Evolutionary conservation across 225 moss, liverwort and hornwort species (phyloP).

Genomic region (Polytrichum commune): DNA sequence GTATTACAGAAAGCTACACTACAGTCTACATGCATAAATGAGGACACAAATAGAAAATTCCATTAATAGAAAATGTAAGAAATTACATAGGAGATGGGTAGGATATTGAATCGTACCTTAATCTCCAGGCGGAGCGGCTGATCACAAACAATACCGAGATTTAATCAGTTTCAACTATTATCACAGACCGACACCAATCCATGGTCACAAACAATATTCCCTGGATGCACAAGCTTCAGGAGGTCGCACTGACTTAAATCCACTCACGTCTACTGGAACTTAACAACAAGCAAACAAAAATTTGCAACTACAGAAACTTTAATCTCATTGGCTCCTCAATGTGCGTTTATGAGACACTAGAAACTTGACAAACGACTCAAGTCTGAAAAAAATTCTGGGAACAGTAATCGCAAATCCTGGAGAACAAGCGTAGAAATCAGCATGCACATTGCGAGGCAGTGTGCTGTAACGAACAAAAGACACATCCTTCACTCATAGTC

Average conservation of each 20-base stretch:
- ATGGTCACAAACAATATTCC: too few species aligned
- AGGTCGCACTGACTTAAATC: background rate
- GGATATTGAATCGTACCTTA: constrained; percentile 25
- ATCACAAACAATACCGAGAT: constrained; percentile 18
- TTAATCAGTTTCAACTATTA: background rate
- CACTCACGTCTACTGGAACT: background rate
- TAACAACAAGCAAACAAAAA: background rate
- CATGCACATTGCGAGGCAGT: background rate
- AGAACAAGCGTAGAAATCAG: background rate
- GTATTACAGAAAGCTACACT: background rate
- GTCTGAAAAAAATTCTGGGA: too few species aligned
- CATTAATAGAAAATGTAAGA: background rate
- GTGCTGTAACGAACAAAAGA: background rate
- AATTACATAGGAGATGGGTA: too few species aligned
- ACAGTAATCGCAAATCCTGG: too few species aligned
- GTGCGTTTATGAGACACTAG: background rate
- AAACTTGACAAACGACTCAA: too few species aligned
- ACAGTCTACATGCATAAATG: background rate
- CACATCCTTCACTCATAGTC: background rate
- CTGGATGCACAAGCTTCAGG: background rate
- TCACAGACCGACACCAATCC: background rate
- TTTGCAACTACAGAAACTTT: background rate
- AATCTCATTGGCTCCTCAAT: background rate
- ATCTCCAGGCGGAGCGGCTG: constrained; percentile 61
- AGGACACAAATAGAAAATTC: background rate